Base-by-base conservation (phyloP, 257 asterid genomes). In the Eucommia ulmoides region DNA sequence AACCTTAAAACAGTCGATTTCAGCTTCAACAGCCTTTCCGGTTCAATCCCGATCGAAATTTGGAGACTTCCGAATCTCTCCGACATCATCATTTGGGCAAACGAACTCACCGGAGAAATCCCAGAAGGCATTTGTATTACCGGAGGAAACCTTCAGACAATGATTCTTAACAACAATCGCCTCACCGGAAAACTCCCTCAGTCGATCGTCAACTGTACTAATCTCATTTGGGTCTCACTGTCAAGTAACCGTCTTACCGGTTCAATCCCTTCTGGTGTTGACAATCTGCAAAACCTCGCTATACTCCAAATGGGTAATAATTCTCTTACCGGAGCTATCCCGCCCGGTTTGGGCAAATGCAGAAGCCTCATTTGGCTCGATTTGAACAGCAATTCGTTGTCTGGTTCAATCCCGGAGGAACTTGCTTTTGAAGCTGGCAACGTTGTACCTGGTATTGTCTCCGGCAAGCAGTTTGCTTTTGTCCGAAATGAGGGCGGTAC, bases 401-500 rank as follows among this genome's bases (percentile, higher is more conserved):
- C 75, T 0, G 94, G 97, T 1, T 23, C 70, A 1, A 35, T 88
- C 49, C 97, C 94, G 0, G 8, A 19, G 7, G 91, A 80, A 73
- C 71, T 84, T 1, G 81, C 91, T 14, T 66, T 73, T 18, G 84
- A 78, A 47, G 61, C 89, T 3, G 94, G 97, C 1, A 66, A 60
- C 20, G 45, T 84, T 21, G 70, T 60, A 14, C 94, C 97, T 4
- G 97, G 96, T 15, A 50, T 17, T 49, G 94, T 82, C 24, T 76
- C 91, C 0, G 97, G 97, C 2, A 84, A 82, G 55, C 93, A 76
- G 71, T 84, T 84, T 42, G 97, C 95, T 0, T 88, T 88, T 33
- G 94, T 88, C 45, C 72, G 97, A 56, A 88, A 88, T 18, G 95
- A 84, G 50, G 97, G 96, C 1, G 97, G 97, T 20, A 82, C 93